Base-by-base conservation (phyloP, 768 basidiomycete genomes). In the Calocera viscosa region DNA sequence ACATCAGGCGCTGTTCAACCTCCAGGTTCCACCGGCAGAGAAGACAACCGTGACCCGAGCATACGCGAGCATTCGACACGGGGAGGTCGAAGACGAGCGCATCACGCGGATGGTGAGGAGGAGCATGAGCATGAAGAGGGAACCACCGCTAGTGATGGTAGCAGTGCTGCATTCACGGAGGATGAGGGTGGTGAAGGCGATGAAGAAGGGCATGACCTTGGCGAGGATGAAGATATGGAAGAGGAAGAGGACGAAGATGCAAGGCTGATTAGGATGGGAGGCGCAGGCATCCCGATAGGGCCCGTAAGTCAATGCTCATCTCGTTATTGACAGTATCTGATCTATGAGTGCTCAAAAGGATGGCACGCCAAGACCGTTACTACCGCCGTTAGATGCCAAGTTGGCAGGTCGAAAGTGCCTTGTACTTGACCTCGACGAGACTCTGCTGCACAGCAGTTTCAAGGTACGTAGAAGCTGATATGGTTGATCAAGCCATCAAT, bases 381-480 rank as follows among this genome's bases (percentile, higher is more conserved):
- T 99, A 7, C 93, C 92, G 16, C 90, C 91, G 28, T 80, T 97
- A 69, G 79, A 84, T 2, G 84, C 87, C 12, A 85, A 89, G 19
- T 90, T 95, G 72, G 82, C 78, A 34, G 95, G 95, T 33, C 81
- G 93, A 67, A 99, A 99, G 78, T 98, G 96, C 73, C 83, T 98
- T 12, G 94, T 98, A 47, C 83, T 99, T 28, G 96, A 99, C 78
- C 82, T 99, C 41, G 95, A 99, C 71, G 95, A 99, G 78, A 99
- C 96, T 1, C 81, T 99, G 22, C 87, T 98, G 24, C 95, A 98
- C 78, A 93, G 90, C 74, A 94, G 91, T 76, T 97, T 99, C 85
- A 99, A 97, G 86, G 95, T 95, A 69, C 41, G 79, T 71, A 22
- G n/a, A 43, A 12, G 2, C 1, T 14, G 24, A 60, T 60, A 60